A percentile compares a stretch with the other conserved stretches of the same genome.
phyloP scores from a whole-genome alignment of 306 rosid genomes.

The Dalbergia cochinchinensis region DNA sequence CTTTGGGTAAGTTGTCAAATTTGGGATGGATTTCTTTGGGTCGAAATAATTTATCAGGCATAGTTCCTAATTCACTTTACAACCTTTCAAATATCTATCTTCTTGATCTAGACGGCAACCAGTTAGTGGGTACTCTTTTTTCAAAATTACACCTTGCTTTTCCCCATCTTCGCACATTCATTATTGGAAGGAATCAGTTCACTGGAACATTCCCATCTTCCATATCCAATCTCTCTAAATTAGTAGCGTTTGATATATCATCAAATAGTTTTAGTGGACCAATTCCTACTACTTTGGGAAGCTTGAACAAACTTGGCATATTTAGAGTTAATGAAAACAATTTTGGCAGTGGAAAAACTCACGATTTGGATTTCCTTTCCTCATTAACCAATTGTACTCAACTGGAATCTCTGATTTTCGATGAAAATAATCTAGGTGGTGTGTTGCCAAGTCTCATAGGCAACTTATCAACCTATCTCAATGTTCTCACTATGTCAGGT shows the following conservation, averaged over 20 bases:
- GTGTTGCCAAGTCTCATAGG: conserved; percentile 18
- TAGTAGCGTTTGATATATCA: neutral
- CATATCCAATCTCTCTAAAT: conserved; percentile 34
- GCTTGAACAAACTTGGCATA: neutral
- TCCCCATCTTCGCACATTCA: neutral
- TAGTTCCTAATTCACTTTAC: conserved; percentile 40
- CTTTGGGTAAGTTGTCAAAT: conserved; percentile 39
- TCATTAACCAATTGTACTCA: conserved; percentile 46
- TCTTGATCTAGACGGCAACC: too few species aligned
- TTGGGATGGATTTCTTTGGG: too few species aligned
- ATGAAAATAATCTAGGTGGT: conserved; percentile 33
- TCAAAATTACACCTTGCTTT: conserved; percentile 36
- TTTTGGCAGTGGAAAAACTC: conserved; percentile 36
- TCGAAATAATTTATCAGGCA: conserved; percentile 43
- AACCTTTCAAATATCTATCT: conserved; percentile 47
- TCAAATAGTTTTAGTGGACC: neutral
- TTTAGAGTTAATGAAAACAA: neutral
- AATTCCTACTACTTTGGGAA: conserved; percentile 37
- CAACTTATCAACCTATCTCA: conserved; percentile 11
- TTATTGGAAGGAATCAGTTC: neutral
- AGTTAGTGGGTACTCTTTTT: conserved; percentile 30
- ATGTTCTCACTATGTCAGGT: rapidly evolving
- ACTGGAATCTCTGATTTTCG: rapidly evolving
- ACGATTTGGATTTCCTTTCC: conserved; percentile 43
- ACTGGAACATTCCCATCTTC: conserved; percentile 22